Conservation (phyloP, 108 stramenopile species). For the Fistulifera pelliculosa region DNA sequence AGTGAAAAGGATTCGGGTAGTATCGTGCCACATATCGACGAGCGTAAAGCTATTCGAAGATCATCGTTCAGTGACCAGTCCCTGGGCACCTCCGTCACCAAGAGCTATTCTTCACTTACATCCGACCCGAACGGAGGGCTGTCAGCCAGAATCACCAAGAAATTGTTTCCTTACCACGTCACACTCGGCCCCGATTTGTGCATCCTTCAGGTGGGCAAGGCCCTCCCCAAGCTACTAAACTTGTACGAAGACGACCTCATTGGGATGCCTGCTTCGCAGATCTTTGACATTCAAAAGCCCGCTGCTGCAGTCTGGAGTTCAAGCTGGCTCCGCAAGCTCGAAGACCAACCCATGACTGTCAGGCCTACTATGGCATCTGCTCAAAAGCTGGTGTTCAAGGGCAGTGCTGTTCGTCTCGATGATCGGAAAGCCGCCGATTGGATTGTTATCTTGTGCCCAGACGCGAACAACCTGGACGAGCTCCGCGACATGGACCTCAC, state of each 20-base stretch:
- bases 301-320: constrained; percentile 13
- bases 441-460: constrained; percentile 28
- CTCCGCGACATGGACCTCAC: constrained; percentile 30
- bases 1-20: background rate
- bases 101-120: too few relatives aligned
- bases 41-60: background rate
- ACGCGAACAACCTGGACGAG: constrained; percentile 31
- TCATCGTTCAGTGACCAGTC: background rate
- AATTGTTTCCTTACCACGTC: constrained; percentile 36
- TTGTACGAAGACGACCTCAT: constrained; percentile 12
- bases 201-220: constrained; percentile 26
- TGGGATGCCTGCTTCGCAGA: constrained; percentile 4
- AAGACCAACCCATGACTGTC: constrained; percentile 31
- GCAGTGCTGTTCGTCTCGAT: constrained; percentile 14
- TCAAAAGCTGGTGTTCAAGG: constrained; percentile 25
- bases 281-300: constrained; percentile 3
- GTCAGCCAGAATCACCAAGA: constrained; percentile 8
- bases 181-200: constrained; percentile 24
- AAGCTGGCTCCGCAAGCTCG: constrained; percentile 18
- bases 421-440: background rate
- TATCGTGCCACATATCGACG: background rate
- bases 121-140: background rate
- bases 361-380: constrained; percentile 4
- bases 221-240: constrained; percentile 18
- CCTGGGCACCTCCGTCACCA: background rate